Conservation (phyloP, 495 filamentous ascomycete genomes). For the Articulospora tetracladia region DNA sequence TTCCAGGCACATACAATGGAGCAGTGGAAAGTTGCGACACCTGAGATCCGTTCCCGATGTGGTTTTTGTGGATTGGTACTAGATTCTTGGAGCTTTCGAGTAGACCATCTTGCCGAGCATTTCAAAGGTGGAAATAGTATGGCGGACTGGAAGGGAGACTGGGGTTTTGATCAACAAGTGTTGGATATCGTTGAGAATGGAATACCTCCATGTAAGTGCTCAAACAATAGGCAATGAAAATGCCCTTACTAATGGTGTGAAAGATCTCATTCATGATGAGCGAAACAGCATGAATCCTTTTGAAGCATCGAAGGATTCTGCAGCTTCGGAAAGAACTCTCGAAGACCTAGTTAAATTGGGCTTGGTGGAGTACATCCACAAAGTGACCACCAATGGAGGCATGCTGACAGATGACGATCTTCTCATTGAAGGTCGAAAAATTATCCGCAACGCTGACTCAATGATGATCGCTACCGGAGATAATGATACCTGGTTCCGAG, state of each 20-base stretch:
- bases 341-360: slow-evolving; percentile 51
- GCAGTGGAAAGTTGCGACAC: slow-evolving; percentile 58
- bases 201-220: slow-evolving; percentile 43
- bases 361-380: slow-evolving; percentile 36
- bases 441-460: slow-evolving; percentile 17
- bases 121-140: slow-evolving; percentile 65
- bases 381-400: slow-evolving; percentile 6
- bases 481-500: slow-evolving; percentile 47
- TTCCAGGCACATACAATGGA: slow-evolving; percentile 59
- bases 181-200: slow-evolving; percentile 59
- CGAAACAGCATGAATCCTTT: slow-evolving; percentile 44
- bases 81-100: slow-evolving; percentile 57
- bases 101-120: slow-evolving; percentile 64
- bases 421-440: slow-evolving; percentile 17
- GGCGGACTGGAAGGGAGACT: slow-evolving; percentile 69
- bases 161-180: slow-evolving; percentile 61
- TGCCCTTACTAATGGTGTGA: slow-evolving; percentile 8
- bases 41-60: slow-evolving; percentile 61
- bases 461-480: background rate
- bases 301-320: slow-evolving; percentile 32
- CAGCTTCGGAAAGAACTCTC: slow-evolving; percentile 36
- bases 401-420: slow-evolving; percentile 20
- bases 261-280: slow-evolving; percentile 54
- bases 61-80: slow-evolving; percentile 64
- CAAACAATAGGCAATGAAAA: background rate